A percentile compares a stretch with the other conserved stretches of the same genome.
These are phyloP conservation scores for Phanerochaete sordida DNA, from an alignment of 768 basidiomycete genomes.

Conservation along the genomic window DNA sequence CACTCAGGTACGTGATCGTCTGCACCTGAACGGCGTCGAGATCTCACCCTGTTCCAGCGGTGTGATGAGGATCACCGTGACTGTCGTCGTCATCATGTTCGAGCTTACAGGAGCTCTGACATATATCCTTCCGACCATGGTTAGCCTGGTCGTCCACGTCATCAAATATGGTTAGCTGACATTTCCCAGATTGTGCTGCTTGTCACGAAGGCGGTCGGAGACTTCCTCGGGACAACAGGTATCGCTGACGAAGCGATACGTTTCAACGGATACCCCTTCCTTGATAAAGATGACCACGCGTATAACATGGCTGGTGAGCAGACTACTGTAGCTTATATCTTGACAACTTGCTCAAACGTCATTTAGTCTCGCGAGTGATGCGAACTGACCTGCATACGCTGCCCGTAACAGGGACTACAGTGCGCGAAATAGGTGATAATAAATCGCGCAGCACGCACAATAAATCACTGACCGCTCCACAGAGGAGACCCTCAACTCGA, in stretches of 20 bases:
- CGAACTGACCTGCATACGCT: slow-evolving; percentile 73
- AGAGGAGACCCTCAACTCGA: slow-evolving; percentile 72
- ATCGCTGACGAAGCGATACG: slow-evolving; percentile 97
- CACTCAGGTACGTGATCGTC: slow-evolving; percentile 64
- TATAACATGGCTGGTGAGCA: slow-evolving; percentile 84
- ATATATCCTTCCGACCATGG: slow-evolving; percentile 98
- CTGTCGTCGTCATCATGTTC: slow-evolving; percentile 99
- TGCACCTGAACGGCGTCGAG: not conserved
- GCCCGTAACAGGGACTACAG: slow-evolving; percentile 68
- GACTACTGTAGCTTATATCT: too few species aligned
- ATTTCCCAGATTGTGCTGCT: slow-evolving; percentile 82
- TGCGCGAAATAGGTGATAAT: slow-evolving; percentile 79
- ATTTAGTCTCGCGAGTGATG: slow-evolving; percentile 86
- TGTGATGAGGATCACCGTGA: slow-evolving; percentile 95
- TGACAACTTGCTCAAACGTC: too few species aligned
- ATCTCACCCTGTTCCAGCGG: slow-evolving; percentile 49
- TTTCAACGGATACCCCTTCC: slow-evolving; percentile 95
- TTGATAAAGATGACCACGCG: slow-evolving; percentile 93
- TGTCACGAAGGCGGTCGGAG: slow-evolving; percentile 96
- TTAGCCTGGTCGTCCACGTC: slow-evolving; percentile 28
- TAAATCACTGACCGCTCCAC: not conserved
- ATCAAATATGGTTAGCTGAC: not conserved
- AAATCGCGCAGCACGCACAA: not conserved
- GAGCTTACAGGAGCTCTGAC: slow-evolving; percentile 96
- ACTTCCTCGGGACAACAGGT: slow-evolving; percentile 87